phyloP scores from a whole-genome alignment of 2,329 filamentous ascomycete genomes.

The Aspergillus sp. region DNA sequence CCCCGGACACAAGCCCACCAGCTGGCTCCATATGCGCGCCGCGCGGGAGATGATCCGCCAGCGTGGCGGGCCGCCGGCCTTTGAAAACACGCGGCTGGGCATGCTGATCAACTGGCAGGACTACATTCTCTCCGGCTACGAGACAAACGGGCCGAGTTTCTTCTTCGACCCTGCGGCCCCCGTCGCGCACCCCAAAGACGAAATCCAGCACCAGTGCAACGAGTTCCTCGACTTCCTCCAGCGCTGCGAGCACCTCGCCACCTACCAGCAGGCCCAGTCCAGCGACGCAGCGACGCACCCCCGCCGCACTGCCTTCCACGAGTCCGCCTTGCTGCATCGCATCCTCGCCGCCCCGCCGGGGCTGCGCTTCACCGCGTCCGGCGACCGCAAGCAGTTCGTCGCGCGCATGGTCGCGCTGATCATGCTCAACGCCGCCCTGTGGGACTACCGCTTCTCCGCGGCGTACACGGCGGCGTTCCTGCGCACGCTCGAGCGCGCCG shows the following conservation, averaged over 20 bases:
- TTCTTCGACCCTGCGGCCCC: conserved; percentile 27
- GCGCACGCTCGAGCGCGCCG: conserved; percentile 27
- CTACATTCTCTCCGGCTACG: conserved; percentile 41
- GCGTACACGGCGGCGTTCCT: conserved; percentile 32
- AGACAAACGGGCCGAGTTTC: conserved; percentile 33
- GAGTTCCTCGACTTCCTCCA: conserved; percentile 39
- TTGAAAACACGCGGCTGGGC: conserved; percentile 36
- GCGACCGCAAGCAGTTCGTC: conserved; percentile 40
- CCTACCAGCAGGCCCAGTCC: conserved; percentile 23
- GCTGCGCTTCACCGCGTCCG: conserved; percentile 33
- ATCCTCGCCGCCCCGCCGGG: conserved; percentile 34
- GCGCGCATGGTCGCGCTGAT: conserved; percentile 35
- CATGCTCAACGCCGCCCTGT: conserved; percentile 39
- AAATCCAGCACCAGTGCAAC: conserved; percentile 36
- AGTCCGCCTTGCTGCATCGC: conserved; percentile 29
- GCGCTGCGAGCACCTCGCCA: conserved; percentile 37
- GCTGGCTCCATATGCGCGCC: conserved; percentile 42
- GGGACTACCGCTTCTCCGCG: conserved; percentile 38
- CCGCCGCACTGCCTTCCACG: conserved; percentile 30
- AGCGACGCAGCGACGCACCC: conserved; percentile 14
- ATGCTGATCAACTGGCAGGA: conserved; percentile 45
- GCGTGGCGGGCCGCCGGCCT: conserved; percentile 36
- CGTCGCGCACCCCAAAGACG: conserved; percentile 20
- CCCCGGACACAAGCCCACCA: conserved; percentile 35
- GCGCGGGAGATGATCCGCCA: conserved; percentile 38